Base-by-base conservation (phyloP, 192 early-diverging fungal genomes). In the Backusella tarrabulga region DNA sequence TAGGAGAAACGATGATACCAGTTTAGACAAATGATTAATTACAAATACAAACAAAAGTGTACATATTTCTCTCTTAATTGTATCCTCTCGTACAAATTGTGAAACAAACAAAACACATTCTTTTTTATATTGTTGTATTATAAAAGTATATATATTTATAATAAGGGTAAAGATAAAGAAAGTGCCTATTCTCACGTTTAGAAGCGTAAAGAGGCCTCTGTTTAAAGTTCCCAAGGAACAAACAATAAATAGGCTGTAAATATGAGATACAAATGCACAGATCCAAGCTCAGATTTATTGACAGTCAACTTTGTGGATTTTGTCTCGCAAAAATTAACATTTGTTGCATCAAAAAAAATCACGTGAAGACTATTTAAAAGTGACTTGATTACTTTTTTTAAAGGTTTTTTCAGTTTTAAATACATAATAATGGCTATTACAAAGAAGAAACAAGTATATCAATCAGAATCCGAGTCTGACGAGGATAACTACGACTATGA, bases 401-500 rank as follows among this genome's bases (percentile, higher is more conserved):
- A 56, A 56, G 54, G 21, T 23, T 56, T 56, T 40, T 56, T 56
- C 21, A 56, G 8, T 8, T 23, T 12, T 8, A 2, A 56, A 44
- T 44, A 44, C 12, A 70, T 19, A 70, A 70, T 8, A 41, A 72
- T 72, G 71, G 71, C 44, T 6, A 4, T 72, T 32, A 44, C 26
- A 72, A 72, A 72, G 71, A 72, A 40, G 23, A 29, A 72, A 50
- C 42, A 44, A 72, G 26, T 34, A 26, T 36, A 32, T 42, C 19
- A 76, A 15, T 70, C 67, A n/a, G 68, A 69, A 12, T 71, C 71
- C 2, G 76, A 77, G 32, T 50, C 52, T 17, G 76, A 77, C 1
- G 17, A 26, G 40, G 26, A 79, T 29, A 35, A 68, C 7, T 67
- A 76, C 23, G 68, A 76, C 14, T 54, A 69, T 38, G 72, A 69